Evolutionary conservation across 805 yeast genomes (phyloP).

Genomic region (Metschnikowia similis): DNA sequence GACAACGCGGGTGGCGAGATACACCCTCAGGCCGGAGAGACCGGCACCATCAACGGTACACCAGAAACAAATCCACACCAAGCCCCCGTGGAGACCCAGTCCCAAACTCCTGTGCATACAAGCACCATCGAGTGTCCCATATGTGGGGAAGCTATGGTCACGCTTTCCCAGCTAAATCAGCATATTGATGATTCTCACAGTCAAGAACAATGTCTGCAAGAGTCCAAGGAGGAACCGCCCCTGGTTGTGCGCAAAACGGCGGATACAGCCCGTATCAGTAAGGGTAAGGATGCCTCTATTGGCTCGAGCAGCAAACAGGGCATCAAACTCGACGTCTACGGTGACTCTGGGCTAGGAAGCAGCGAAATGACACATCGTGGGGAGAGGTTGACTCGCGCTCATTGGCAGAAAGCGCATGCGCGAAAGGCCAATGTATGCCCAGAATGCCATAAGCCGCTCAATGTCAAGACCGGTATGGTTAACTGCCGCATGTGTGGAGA

Average conservation of each 20-base stretch:
- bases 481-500: conserved; percentile 78
- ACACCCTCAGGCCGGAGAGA: background rate
- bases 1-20: background rate
- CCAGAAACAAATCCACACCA: background rate
- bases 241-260: background rate
- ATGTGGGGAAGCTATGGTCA: conserved; percentile 56
- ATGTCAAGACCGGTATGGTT: conserved; percentile 51
- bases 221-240: background rate
- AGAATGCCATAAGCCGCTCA: conserved; percentile 42
- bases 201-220: background rate
- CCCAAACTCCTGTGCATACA: too few relatives aligned
- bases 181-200: conserved; percentile 69
- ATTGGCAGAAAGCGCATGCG: conserved; percentile 54
- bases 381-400: conserved; percentile 39
- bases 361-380: conserved; percentile 19
- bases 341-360: conserved; percentile 34
- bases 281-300: background rate
- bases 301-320: conserved; percentile 22
- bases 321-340: conserved; percentile 49
- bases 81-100: background rate
- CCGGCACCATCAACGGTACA: background rate
- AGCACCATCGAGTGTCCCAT: conserved; percentile 55
- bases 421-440: conserved; percentile 35
- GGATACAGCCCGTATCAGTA: too few relatives aligned
- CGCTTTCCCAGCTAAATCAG: conserved; percentile 51